Evolutionary conservation across 2,329 filamentous ascomycete species (phyloP).

Genomic region (Nemania sp.): DNA sequence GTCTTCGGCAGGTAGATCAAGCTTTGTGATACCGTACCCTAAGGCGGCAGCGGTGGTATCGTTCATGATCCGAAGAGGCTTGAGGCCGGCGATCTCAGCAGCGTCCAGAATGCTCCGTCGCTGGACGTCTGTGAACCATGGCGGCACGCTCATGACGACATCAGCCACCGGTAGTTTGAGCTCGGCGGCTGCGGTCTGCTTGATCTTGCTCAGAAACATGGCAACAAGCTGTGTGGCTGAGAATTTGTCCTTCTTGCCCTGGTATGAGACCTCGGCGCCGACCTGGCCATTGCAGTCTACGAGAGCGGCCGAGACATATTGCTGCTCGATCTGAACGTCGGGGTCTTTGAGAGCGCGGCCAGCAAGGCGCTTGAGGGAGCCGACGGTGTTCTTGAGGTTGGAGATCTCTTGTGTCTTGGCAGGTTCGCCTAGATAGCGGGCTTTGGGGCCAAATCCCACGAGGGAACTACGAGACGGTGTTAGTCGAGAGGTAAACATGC

Average conservation of each 20-base stretch:
- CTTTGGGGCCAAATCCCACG: slow-evolving; percentile 93
- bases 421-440: slow-evolving; percentile 89
- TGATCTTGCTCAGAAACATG: slow-evolving; percentile 96
- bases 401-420: slow-evolving; percentile 99
- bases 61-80: slow-evolving; percentile 92
- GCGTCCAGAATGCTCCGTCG: slow-evolving; percentile 88
- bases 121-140: slow-evolving; percentile 97
- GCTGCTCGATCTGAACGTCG: slow-evolving; percentile 90
- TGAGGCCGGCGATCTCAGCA: slow-evolving; percentile 89
- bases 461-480: slow-evolving; percentile 66
- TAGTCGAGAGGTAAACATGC: slow-evolving; percentile 23
- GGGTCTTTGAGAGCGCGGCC: slow-evolving; percentile 87
- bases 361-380: slow-evolving; percentile 87
- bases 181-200: slow-evolving; percentile 83
- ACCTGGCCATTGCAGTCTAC: slow-evolving; percentile 93
- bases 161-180: slow-evolving; percentile 90
- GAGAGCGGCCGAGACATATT: slow-evolving; percentile 83
- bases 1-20: slow-evolving; percentile 81
- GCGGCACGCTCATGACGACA: slow-evolving; percentile 89
- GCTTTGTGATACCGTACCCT: slow-evolving; percentile 97
- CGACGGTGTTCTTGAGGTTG: slow-evolving; percentile 98
- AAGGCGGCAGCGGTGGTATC: slow-evolving; percentile 96
- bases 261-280: slow-evolving; percentile 89
- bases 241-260: slow-evolving; percentile 95
- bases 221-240: slow-evolving; percentile 90